Conservation (phyloP, 371 early-diverging fungal genomes). For the Actinomortierella wolfii region DNA sequence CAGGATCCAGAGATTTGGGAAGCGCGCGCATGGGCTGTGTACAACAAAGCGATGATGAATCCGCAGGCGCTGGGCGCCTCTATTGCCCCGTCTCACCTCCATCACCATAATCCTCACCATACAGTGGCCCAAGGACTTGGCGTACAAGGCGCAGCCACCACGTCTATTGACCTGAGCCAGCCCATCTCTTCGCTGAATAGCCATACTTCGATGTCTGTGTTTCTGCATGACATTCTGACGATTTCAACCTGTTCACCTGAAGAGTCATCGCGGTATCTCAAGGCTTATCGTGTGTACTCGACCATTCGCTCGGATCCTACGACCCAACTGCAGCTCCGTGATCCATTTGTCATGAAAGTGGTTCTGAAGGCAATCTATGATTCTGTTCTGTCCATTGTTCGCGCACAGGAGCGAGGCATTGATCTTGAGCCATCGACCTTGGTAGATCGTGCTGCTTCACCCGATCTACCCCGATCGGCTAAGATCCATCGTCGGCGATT, state of each 20-base stretch:
- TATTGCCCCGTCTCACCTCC: neutral
- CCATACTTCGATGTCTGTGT: conserved; percentile 10
- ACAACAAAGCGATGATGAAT: conserved; percentile 38
- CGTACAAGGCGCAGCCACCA: neutral
- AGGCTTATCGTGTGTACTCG: conserved; percentile 39
- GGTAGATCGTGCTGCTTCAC: neutral
- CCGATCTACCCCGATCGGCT: conserved; percentile 10
- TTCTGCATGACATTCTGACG: conserved; percentile 37
- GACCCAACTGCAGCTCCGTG: conserved; percentile 27
- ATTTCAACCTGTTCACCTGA: conserved; percentile 37
- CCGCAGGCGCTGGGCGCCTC: conserved; percentile 9
- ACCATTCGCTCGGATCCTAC: conserved; percentile 29
- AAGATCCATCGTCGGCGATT: conserved; percentile 24
- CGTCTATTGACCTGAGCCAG: no score
- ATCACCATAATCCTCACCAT: neutral
- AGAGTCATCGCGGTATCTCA: conserved; percentile 33
- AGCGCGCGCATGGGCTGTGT: conserved; percentile 43
- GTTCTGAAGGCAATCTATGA: conserved; percentile 43
- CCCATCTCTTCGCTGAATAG: neutral
- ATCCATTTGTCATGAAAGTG: conserved; percentile 36
- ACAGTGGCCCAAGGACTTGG: neutral
- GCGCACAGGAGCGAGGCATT: conserved; percentile 3
- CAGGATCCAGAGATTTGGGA: conserved; percentile 35
- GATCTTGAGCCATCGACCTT: no score
- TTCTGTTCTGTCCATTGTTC: conserved; percentile 17